Conservation (phyloP, 192 early-diverging fungal genomes). For the Coemansia umbellata region DNA sequence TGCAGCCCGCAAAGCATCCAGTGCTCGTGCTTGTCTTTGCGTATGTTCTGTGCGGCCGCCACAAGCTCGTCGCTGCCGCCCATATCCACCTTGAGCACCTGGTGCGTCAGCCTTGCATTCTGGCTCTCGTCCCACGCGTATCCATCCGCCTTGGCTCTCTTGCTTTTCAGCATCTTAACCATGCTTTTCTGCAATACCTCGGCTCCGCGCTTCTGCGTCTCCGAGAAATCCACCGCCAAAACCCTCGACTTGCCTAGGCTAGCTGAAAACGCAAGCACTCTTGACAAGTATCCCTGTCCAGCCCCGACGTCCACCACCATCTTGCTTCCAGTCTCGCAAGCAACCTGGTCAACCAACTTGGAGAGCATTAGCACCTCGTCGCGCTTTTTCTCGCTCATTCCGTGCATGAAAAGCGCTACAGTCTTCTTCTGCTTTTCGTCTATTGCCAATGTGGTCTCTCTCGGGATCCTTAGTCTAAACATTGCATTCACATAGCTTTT, state of each 20-base stretch:
- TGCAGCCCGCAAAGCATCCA: conserved; percentile 83
- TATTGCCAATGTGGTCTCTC: background rate
- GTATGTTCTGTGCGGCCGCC: background rate
- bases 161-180: conserved; percentile 17
- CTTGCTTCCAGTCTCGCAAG: conserved; percentile 6
- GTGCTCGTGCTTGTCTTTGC: background rate
- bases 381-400: conserved; percentile 48
- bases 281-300: conserved; percentile 46
- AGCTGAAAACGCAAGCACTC: conserved; percentile 36
- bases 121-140: conserved; percentile 14
- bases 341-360: conserved; percentile 16
- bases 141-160: conserved; percentile 16
- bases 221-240: conserved; percentile 35
- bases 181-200: conserved; percentile 20
- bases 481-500: conserved; percentile 21
- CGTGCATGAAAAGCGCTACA: conserved; percentile 29
- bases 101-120: conserved; percentile 17
- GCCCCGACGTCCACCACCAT: conserved; percentile 46
- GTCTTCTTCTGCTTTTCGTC: background rate
- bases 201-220: conserved; percentile 36
- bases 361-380: conserved; percentile 43
- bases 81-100: conserved; percentile 22
- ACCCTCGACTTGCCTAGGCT: conserved; percentile 8
- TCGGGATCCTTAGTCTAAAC: conserved; percentile 32
- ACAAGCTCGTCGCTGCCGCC: conserved; percentile 11